A percentile compares a stretch with the other conserved stretches of the same genome.
phyloP scores from a whole-genome alignment of 495 filamentous ascomycete genomes.

The Aspergillus affinis region DNA sequence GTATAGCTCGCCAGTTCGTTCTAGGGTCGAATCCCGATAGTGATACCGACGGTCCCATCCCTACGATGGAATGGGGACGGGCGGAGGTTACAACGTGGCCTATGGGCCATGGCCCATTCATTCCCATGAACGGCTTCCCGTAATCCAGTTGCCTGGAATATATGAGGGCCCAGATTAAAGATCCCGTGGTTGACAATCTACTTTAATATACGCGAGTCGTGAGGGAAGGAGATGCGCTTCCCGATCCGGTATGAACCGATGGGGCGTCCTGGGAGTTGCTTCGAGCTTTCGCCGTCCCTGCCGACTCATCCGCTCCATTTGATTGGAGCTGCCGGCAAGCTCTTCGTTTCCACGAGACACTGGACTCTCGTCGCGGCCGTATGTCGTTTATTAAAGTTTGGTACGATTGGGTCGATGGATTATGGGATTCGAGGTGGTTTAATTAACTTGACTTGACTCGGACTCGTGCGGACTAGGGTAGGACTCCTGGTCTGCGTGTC shows the following conservation, averaged over 20 bases:
- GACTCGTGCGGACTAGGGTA: background rate
- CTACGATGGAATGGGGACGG: too few relatives aligned
- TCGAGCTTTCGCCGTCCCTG: too few relatives aligned
- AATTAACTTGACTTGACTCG: background rate
- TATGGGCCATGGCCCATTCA: background rate
- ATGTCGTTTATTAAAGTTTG: constrained; percentile 25
- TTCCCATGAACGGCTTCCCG: background rate
- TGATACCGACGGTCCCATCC: too few relatives aligned
- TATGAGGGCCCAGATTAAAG: background rate
- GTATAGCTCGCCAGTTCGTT: background rate
- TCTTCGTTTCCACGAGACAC: background rate
- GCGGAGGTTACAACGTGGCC: background rate
- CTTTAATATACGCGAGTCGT: constrained; percentile 23
- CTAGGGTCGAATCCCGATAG: background rate
- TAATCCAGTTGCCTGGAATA: background rate
- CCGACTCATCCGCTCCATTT: too few relatives aligned
- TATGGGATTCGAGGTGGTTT: background rate
- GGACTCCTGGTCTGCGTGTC: background rate
- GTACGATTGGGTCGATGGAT: constrained; percentile 9
- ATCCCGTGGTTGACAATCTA: constrained; percentile 13
- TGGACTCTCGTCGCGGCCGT: background rate
- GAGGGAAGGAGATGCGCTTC: background rate
- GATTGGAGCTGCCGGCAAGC: too few relatives aligned
- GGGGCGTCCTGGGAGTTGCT: too few relatives aligned
- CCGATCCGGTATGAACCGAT: constrained; percentile 2